Evolutionary conservation across 805 yeast genomes (phyloP).

Genomic region (Candida succiphila): DNA sequence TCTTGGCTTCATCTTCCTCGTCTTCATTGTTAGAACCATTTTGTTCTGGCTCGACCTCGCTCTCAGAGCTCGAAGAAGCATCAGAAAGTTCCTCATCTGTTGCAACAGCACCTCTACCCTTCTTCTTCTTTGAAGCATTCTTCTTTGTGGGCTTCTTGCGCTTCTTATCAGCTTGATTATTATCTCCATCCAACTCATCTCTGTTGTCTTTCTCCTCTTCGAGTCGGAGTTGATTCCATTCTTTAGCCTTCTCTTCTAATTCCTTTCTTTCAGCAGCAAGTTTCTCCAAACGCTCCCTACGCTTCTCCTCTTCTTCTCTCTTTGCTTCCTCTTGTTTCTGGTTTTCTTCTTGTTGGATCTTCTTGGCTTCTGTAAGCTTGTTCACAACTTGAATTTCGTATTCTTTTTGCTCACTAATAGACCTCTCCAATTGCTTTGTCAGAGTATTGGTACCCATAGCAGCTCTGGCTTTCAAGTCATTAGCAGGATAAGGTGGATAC

Average conservation of each 20-base stretch:
- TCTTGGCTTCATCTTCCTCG: conserved; percentile 6
- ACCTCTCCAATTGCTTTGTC: conserved; percentile 58
- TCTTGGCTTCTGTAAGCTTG: conserved; percentile 68
- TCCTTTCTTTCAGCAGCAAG: conserved; percentile 34
- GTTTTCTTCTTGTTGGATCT: conserved; percentile 47
- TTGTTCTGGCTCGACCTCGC: conserved; percentile 5
- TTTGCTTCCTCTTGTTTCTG: conserved; percentile 32
- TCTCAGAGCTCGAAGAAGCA: conserved; percentile 4
- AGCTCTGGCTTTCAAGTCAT: conserved; percentile 81
- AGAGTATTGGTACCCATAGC: conserved; percentile 72
- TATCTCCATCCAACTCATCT: conserved; percentile 23
- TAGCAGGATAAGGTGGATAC: conserved; percentile 68
- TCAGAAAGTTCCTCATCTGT: conserved; percentile 29
- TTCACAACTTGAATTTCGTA: conserved; percentile 47
- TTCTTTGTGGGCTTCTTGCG: conserved; percentile 20
- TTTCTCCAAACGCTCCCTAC: conserved; percentile 31
- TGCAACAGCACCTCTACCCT: conserved; percentile 28
- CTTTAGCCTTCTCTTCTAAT: conserved; percentile 47
- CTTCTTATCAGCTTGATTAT: conserved; percentile 20
- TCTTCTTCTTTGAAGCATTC: conserved; percentile 5
- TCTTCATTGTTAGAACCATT: conserved; percentile 5
- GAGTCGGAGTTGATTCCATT: conserved; percentile 35
- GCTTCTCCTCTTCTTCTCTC: conserved; percentile 35
- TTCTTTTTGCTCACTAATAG: conserved; percentile 61
- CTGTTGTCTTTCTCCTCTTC: conserved; percentile 25